Percentiles rank a stretch among this genome's conserved stretches.
Conservation (phyloP, 495 filamentous ascomycete genomes). For the Tuber microsphaerosporum region DNA sequence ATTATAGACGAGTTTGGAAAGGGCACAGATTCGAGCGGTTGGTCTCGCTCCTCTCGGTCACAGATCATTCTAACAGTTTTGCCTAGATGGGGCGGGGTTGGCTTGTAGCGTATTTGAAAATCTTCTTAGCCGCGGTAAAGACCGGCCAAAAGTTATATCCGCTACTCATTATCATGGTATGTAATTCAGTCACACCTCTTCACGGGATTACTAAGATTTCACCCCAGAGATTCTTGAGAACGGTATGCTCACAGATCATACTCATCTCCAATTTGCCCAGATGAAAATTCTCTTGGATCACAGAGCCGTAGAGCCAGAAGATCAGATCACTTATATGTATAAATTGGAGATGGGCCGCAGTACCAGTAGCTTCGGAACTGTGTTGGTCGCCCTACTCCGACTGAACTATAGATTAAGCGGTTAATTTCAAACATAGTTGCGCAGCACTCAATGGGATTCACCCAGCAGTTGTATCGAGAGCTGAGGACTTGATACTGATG, state of each 20-base stretch:
- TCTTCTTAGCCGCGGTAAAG: constrained; percentile 54
- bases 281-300: constrained; percentile 78
- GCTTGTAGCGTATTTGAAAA: constrained; percentile 73
- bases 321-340: constrained; percentile 85
- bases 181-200: neutral
- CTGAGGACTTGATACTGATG: constrained; percentile 65
- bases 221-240: constrained; percentile 69
- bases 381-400: constrained; percentile 53
- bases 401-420: neutral
- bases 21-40: constrained; percentile 64
- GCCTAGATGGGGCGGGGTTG: constrained; percentile 67
- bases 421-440: constrained; percentile 11
- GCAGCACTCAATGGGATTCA: constrained; percentile 71
- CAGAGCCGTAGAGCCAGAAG: constrained; percentile 52
- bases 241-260: constrained; percentile 55
- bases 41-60: constrained; percentile 38
- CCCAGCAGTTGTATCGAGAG: constrained; percentile 61
- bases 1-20: constrained; percentile 96
- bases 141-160: constrained; percentile 73
- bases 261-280: constrained; percentile 62
- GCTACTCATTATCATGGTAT: constrained; percentile 78
- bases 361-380: constrained; percentile 73
- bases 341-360: constrained; percentile 64
- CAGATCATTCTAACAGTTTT: neutral
- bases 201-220: neutral